phyloP scores from a whole-genome alignment of 768 basidiomycete species.

The Mycena indigotica region DNA sequence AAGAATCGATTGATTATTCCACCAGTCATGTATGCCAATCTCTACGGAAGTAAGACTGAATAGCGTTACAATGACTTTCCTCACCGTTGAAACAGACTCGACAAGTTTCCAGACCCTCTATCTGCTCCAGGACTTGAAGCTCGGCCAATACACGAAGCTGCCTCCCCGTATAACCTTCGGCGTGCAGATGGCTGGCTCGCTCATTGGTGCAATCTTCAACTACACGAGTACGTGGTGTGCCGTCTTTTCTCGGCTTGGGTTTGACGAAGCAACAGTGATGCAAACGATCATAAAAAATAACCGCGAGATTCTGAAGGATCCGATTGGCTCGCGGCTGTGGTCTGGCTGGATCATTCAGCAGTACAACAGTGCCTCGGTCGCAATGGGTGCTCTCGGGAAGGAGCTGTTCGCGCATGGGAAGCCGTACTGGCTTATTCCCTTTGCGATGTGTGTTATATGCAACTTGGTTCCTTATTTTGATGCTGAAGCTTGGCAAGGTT shows the following conservation, averaged over 20 bases:
- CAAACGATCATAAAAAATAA: conserved; percentile 47
- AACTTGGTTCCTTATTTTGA: not conserved
- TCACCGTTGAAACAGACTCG: not conserved
- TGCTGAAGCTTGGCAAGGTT: conserved; percentile 33
- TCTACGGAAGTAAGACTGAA: conserved; percentile 47
- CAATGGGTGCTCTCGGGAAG: conserved; percentile 56
- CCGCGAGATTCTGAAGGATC: conserved; percentile 47
- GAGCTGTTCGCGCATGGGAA: conserved; percentile 55
- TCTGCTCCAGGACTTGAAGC: conserved; percentile 55
- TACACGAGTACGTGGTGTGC: conserved; percentile 39
- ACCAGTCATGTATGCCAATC: conserved; percentile 54
- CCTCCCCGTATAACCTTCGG: conserved; percentile 52
- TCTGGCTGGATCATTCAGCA: conserved; percentile 56
- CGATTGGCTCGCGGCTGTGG: conserved; percentile 53
- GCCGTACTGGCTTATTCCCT: conserved; percentile 49
- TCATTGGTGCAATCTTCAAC: conserved; percentile 54
- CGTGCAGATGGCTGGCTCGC: conserved; percentile 51
- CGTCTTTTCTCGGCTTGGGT: not conserved
- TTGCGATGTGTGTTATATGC: conserved; percentile 40
- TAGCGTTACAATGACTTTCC: not conserved
- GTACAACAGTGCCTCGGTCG: conserved; percentile 52
- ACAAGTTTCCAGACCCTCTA: conserved; percentile 46
- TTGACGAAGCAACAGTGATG: conserved; percentile 47
- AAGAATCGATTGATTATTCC: conserved; percentile 13
- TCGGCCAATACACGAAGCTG: conserved; percentile 58